These are phyloP conservation scores for Stenocarpella maydis DNA, from an alignment of 2,329 filamentous ascomycete species.

Conservation along the genomic window DNA sequence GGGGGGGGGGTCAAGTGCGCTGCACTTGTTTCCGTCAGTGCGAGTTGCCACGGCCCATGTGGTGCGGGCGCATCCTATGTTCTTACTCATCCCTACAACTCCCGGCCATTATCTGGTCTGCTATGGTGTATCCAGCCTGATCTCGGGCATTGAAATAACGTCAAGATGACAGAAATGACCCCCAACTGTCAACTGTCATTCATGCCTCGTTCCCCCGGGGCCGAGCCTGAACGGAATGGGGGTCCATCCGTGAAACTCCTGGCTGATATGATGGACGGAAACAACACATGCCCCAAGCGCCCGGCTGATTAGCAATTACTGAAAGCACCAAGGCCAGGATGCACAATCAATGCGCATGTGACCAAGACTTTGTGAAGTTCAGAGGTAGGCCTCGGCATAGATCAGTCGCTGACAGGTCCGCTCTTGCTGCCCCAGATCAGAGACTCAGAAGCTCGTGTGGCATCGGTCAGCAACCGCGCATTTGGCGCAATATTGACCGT, in stretches of 20 bases:
- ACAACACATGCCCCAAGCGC: neutral
- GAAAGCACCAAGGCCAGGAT: too few relatives aligned
- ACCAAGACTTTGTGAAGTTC: neutral
- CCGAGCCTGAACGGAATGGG: neutral
- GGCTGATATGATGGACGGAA: neutral
- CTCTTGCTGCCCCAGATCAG: too few relatives aligned
- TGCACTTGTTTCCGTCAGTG: slow-evolving; percentile 5
- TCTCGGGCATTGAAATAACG: neutral
- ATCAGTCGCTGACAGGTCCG: too few relatives aligned
- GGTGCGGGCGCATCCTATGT: neutral
- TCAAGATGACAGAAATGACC: neutral
- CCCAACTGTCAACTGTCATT: neutral
- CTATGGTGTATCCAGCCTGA: neutral
- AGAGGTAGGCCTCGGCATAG: neutral
- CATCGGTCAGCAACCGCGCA: too few relatives aligned
- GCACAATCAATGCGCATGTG: too few relatives aligned
- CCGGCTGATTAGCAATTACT: too few relatives aligned
- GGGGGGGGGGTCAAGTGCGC: neutral
- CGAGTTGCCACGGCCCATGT: neutral
- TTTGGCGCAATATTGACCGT: too few relatives aligned
- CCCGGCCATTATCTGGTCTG: slow-evolving; percentile 4
- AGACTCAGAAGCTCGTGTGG: too few relatives aligned
- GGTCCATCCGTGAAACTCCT: neutral
- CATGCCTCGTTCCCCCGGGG: neutral
- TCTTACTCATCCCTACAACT: neutral